Percentiles rank a stretch among this genome's conserved stretches.
Evolutionary conservation across 441 rosid species (phyloP).

Genomic region (Viola pubescens): DNA sequence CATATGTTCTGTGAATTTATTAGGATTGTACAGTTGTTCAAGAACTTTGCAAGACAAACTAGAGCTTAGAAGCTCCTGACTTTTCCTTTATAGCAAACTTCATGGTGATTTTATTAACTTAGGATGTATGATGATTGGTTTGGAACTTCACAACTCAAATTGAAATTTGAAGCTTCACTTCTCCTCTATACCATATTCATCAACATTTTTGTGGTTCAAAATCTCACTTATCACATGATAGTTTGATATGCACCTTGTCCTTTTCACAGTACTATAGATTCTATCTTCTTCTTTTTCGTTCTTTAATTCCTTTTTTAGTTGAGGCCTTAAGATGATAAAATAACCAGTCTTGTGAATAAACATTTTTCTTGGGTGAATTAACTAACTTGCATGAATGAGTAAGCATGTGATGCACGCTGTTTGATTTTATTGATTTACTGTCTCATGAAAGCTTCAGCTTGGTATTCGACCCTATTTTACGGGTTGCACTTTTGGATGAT

Average conservation of each 20-base stretch:
- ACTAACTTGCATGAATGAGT: no score
- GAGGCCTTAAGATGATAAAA: background rate
- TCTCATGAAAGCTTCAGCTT: conserved; percentile 22
- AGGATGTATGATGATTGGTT: background rate
- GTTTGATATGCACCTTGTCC: background rate
- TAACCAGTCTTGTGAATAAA: no score
- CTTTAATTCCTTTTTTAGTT: no score
- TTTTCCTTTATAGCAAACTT: background rate
- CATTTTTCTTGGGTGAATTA: no score
- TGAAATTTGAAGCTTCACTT: background rate
- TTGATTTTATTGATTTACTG: background rate
- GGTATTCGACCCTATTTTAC: background rate
- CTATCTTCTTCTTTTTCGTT: background rate
- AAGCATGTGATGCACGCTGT: no score
- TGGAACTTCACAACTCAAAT: background rate
- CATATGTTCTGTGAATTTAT: conserved; percentile 19
- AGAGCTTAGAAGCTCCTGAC: background rate
- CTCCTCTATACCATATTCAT: background rate
- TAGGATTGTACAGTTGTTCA: background rate
- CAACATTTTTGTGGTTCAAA: background rate
- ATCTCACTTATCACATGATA: background rate
- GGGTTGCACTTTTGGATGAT: no score
- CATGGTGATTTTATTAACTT: background rate
- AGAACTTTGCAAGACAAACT: background rate
- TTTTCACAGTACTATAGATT: no score